phyloP scores from a whole-genome alignment of 345 rosid species.

The Corymbia maculata region DNA sequence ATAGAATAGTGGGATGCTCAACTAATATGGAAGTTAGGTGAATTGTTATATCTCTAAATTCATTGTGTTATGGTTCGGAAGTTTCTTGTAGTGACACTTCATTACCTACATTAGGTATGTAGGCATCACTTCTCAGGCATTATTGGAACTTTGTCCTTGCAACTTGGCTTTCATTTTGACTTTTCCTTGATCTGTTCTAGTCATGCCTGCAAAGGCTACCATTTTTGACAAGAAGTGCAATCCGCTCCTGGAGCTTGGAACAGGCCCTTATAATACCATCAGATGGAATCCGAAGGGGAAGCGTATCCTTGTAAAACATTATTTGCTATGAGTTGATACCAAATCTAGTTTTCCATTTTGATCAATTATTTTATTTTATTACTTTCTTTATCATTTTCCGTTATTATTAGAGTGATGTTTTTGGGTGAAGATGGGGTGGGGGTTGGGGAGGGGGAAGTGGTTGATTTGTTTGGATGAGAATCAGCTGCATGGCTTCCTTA shows the following conservation, averaged over 20 bases:
- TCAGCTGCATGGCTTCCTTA: not conserved
- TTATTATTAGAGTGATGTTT: not conserved
- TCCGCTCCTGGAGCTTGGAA: constrained; percentile 73
- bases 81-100: not conserved
- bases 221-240: constrained; percentile 86
- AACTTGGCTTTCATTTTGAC: not conserved
- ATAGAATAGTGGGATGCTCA: not conserved
- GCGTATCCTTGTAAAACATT: constrained; percentile 39
- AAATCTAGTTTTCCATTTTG: not conserved
- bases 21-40: not conserved
- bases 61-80: not conserved
- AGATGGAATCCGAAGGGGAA: constrained; percentile 95
- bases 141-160: not conserved
- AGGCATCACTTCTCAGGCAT: not conserved
- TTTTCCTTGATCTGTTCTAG: constrained; percentile 52
- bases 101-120: not conserved
- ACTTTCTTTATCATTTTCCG: not conserved
- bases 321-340: not conserved
- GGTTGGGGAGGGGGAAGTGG: no score
- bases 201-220: constrained; percentile 90
- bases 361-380: not conserved
- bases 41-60: not conserved
- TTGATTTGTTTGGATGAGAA: not conserved
- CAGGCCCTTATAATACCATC: constrained; percentile 83
- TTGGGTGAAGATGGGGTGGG: not conserved